Conservation (phyloP, 2,329 filamentous ascomycete species). For the Fusarium buxicola region DNA sequence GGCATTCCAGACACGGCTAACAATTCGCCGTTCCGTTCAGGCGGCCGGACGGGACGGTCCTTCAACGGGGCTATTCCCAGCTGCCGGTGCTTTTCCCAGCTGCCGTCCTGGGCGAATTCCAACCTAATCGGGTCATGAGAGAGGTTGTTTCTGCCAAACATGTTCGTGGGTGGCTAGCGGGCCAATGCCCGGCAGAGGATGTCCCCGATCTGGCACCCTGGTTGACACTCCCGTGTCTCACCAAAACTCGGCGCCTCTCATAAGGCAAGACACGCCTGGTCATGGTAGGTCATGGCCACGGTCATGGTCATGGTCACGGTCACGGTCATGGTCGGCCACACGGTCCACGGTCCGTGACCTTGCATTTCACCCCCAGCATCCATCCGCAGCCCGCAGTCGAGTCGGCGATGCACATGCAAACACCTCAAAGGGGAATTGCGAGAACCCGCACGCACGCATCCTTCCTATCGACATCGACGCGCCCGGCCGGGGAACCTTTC, state of each 20-base stretch:
- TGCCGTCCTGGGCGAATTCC: slow-evolving; percentile 7
- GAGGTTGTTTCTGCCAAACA: slow-evolving; percentile 7
- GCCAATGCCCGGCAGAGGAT: not conserved
- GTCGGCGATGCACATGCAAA: slow-evolving; percentile 21
- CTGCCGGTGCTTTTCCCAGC: not conserved
- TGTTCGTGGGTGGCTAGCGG: slow-evolving; percentile 9
- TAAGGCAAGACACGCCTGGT: slow-evolving; percentile 40
- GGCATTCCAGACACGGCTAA: not conserved
- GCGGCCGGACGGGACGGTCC: slow-evolving; percentile 15
- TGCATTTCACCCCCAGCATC: slow-evolving; percentile 12
- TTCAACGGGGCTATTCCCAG: slow-evolving; percentile 4
- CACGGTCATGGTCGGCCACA: no score
- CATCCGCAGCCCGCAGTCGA: slow-evolving; percentile 18
- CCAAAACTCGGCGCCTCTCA: slow-evolving; percentile 35
- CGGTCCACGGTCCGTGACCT: slow-evolving; percentile 13
- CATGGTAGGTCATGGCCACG: not conserved
- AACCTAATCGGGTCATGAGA: slow-evolving; percentile 3
- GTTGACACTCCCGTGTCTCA: slow-evolving; percentile 50
- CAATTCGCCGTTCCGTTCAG: not conserved
- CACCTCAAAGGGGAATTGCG: slow-evolving; percentile 29
- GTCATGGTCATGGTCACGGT: not conserved
- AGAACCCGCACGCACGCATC: slow-evolving; percentile 13
- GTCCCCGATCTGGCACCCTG: slow-evolving; percentile 41
- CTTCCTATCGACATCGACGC: slow-evolving; percentile 21
- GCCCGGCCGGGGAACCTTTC: slow-evolving; percentile 10